A percentile compares a stretch with the other conserved stretches of the same genome.
Evolutionary conservation across 495 filamentous ascomycete genomes (phyloP).

Genomic region (Haplographium delicatum): DNA sequence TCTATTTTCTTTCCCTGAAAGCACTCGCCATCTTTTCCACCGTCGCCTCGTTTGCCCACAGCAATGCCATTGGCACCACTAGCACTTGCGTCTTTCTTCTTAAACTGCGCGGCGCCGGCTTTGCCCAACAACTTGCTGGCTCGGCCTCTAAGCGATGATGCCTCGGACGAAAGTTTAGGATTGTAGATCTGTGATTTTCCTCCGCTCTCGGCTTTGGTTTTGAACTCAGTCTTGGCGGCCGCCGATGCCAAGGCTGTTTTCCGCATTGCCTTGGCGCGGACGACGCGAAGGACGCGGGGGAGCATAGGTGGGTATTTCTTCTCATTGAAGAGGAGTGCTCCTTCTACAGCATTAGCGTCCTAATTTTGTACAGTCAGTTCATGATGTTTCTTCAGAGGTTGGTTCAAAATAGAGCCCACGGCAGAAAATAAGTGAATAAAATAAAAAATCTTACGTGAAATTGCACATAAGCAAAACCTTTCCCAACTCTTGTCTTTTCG

Average conservation of each 20-base stretch:
- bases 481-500: constrained; percentile 81
- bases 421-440: no score
- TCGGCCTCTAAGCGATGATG: constrained; percentile 70
- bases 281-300: constrained; percentile 81
- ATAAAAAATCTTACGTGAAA: constrained; percentile 56
- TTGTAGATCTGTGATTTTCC: constrained; percentile 44
- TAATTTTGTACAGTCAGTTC: constrained; percentile 27
- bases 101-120: constrained; percentile 63
- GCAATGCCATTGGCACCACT: constrained; percentile 19
- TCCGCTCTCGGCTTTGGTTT: constrained; percentile 15
- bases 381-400: neutral
- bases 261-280: constrained; percentile 70
- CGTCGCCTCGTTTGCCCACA: constrained; percentile 18
- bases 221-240: constrained; percentile 4
- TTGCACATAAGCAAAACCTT: constrained; percentile 97
- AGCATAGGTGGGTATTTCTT: constrained; percentile 93
- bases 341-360: constrained; percentile 81
- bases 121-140: constrained; percentile 78
- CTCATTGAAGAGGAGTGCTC: constrained; percentile 75
- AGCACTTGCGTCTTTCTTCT: constrained; percentile 23
- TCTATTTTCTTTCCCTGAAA: constrained; percentile 11
- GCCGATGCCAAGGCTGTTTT: constrained; percentile 49
- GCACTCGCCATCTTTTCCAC: neutral
- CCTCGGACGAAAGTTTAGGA: constrained; percentile 59
- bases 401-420: neutral